Conservation (phyloP, 306 rosid species). For the Medicago lupulina region DNA sequence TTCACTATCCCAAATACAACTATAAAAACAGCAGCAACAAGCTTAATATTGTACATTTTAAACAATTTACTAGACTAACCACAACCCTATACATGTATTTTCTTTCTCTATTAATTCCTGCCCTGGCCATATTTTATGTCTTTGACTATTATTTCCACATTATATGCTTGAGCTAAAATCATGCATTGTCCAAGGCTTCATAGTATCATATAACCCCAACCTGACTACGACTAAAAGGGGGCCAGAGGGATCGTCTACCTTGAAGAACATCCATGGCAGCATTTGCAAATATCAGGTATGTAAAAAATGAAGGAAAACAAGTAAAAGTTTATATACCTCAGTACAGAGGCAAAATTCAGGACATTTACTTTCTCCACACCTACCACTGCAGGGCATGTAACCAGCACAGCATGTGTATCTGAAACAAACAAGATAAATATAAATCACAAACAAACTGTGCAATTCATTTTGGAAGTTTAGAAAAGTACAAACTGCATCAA, state of each 20-base stretch:
- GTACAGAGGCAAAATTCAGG: constrained; percentile 87
- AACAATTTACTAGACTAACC: constrained; percentile 19
- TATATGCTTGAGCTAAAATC: not conserved
- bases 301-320: not conserved
- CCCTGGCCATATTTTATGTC: not conserved
- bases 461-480: constrained; percentile 1
- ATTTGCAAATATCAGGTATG: constrained; percentile 5
- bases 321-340: constrained; percentile 61
- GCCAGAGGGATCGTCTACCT: not conserved
- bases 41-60: constrained; percentile 12
- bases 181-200: constrained; percentile 28
- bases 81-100: constrained; percentile 9
- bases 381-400: constrained; percentile 84
- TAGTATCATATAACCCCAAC: not conserved
- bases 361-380: constrained; percentile 65
- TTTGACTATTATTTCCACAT: constrained; percentile 29
- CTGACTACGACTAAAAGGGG: not conserved
- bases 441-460: constrained; percentile 1
- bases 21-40: not conserved
- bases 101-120: not conserved
- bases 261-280: constrained; percentile 18
- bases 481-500: constrained; percentile 15
- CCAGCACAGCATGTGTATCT: constrained; percentile 95
- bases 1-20: not conserved
- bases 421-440: constrained; percentile 36